Percentiles rank a stretch among this genome's conserved stretches.
These are phyloP conservation scores for Chenopodium album DNA, from an alignment of 148 eudicot species.

Conservation along the genomic window DNA sequence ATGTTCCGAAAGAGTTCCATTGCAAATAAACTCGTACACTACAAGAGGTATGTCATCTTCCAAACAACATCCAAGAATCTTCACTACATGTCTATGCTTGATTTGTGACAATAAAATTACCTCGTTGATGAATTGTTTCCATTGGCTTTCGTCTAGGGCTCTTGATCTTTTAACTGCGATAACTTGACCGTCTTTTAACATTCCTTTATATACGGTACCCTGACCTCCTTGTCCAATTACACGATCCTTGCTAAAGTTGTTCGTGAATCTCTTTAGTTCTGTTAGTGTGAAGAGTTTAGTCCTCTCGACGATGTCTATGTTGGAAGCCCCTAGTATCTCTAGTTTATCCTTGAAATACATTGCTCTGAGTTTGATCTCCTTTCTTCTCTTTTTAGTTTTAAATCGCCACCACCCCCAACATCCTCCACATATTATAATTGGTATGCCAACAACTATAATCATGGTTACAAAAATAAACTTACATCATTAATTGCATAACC, in stretches of 20 bases:
- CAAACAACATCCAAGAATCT: not conserved
- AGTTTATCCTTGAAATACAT: too few species aligned
- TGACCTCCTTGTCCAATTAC: not conserved
- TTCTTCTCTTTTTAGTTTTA: too few species aligned
- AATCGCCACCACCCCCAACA: too few species aligned
- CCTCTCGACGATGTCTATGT: not conserved
- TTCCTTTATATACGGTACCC: not conserved
- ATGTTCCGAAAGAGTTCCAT: not conserved
- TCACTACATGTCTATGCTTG: not conserved
- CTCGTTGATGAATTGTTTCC: not conserved
- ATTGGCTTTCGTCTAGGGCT: not conserved
- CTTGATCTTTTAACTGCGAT: not conserved
- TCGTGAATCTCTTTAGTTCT: not conserved
- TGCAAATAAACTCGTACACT: not conserved
- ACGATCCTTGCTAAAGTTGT: not conserved
- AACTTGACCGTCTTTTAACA: not conserved
- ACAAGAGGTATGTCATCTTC: not conserved
- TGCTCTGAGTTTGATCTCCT: too few species aligned
- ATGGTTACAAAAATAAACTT: too few species aligned
- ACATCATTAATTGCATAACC: too few species aligned
- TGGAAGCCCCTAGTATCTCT: too few species aligned
- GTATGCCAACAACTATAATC: too few species aligned
- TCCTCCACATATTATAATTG: too few species aligned
- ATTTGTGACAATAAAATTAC: not conserved
- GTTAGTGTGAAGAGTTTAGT: not conserved